Base-by-base conservation (phyloP, 345 rosid species). In the Eucalyptus sideroxylon region DNA sequence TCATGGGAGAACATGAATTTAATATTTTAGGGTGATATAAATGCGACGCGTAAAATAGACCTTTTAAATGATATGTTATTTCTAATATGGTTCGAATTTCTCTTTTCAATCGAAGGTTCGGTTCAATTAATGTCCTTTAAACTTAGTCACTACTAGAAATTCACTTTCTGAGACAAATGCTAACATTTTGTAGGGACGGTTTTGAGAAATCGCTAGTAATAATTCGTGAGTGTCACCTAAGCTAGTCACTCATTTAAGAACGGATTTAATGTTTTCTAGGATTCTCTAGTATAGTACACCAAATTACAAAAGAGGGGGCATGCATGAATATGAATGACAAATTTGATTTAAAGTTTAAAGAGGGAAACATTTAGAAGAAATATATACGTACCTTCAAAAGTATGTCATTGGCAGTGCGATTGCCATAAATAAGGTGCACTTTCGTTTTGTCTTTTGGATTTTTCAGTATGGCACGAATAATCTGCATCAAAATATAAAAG, bases 401-500 rank as follows among this genome's bases (percentile, higher is more conserved):
- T 88, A 93, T 94, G 90, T 94, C 96, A 40, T 92, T 90, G 51
- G 51, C 83, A 7, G 93, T 90, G 30, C 80, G 88, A 90, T 94
- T 94, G 86, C 93, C 95, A 86, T 92, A 94, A 83, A 94, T 92
- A 40, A 94, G 95, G 53, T 86, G 88, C 88, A 94, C 88, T 44
- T 67, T 90, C 19, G 95, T 93, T 51, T 59, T 86, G 90, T 93
- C 94, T 87, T 92, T 91, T 4, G 92, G 92, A 81, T 94, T 94
- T 77, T 93, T 93, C 44, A 94, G 30, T 88, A 94, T 92, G 34
- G 93, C 92, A 87, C 95, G 87, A 44, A 89, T 90, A 8, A 94
- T 89, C 96, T 94, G 86, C 60, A 65, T 53, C 89, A 12, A 62
- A 85, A 89, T 16, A 45, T 23, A 60, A 69, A 50, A 86, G 72